Percentiles rank a stretch among this genome's conserved stretches.
phyloP scores from a whole-genome alignment of 768 basidiomycete species.

The Hygrocybe coccinea region DNA sequence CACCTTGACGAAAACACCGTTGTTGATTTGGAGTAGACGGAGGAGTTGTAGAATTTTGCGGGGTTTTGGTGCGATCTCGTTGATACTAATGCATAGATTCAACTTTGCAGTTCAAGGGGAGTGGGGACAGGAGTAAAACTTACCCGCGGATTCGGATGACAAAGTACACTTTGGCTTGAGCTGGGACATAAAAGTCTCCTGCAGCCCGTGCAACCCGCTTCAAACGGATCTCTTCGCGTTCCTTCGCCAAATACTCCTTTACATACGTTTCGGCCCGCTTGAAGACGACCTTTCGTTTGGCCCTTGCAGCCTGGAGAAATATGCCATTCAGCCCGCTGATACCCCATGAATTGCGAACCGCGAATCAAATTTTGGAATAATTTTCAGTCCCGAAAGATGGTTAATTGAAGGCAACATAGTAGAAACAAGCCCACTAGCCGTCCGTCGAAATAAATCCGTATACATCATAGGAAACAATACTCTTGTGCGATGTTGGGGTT shows the following conservation, averaged over 20 bases:
- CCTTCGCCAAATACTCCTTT: conserved; percentile 89
- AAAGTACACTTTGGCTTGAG: conserved; percentile 96
- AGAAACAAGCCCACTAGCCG: conserved; percentile 68
- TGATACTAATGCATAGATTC: conserved; percentile 66
- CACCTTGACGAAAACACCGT: conserved; percentile 96
- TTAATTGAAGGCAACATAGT: conserved; percentile 81
- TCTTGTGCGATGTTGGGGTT: conserved; percentile 8
- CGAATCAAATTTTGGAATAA: conserved; percentile 16
- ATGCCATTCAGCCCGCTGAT: conserved; percentile 6
- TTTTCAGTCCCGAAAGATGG: conserved; percentile 91
- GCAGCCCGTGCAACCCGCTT: conserved; percentile 87
- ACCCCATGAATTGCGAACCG: not conserved
- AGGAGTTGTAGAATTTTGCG: conserved; percentile 98
- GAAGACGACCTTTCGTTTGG: conserved; percentile 96
- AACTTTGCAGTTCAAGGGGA: not conserved
- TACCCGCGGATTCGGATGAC: conserved; percentile 96
- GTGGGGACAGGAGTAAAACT: conserved; percentile 28
- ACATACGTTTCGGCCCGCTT: conserved; percentile 98
- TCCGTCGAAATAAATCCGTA: conserved; percentile 63
- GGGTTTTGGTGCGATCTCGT: conserved; percentile 98
- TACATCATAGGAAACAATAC: conserved; percentile 60
- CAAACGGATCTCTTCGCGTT: conserved; percentile 94
- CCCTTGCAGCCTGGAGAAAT: conserved; percentile 63
- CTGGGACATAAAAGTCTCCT: conserved; percentile 96
- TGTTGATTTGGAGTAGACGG: conserved; percentile 99